Percentiles rank a stretch among this genome's conserved stretches.
phyloP scores from a whole-genome alignment of 768 basidiomycete genomes.

The Trametes coccinea region DNA sequence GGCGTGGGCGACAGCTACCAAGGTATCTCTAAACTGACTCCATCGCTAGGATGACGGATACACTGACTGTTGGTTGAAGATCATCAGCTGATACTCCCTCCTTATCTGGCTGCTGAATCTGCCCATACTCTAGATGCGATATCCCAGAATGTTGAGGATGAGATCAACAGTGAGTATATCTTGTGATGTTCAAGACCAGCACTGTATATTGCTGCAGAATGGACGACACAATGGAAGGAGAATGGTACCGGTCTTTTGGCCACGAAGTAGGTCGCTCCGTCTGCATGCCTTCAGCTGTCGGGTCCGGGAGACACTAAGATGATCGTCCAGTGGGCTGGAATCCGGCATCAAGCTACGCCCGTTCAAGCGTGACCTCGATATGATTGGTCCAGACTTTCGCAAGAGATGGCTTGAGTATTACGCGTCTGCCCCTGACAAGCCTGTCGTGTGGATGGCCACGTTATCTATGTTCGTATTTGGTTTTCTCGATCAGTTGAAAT shows the following conservation, averaged over 20 bases:
- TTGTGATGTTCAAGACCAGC: too few species aligned
- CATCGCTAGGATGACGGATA: neutral
- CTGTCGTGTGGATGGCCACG: constrained; percentile 45
- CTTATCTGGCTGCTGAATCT: constrained; percentile 45
- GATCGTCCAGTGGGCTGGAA: constrained; percentile 45
- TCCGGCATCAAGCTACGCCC: constrained; percentile 61
- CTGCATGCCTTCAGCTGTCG: neutral
- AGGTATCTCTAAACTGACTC: constrained; percentile 6
- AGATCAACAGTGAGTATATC: constrained; percentile 40
- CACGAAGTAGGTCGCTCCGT: constrained; percentile 44
- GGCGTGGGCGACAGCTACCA: constrained; percentile 48
- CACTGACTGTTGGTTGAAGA: constrained; percentile 18
- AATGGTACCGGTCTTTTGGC: constrained; percentile 51
- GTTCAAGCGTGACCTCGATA: constrained; percentile 46
- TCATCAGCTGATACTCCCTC: constrained; percentile 32
- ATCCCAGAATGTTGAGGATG: constrained; percentile 41
- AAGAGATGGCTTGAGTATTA: constrained; percentile 53
- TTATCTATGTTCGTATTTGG: constrained; percentile 38
- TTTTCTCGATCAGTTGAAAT: neutral
- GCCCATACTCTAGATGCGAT: constrained; percentile 51
- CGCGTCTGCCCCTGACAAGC: constrained; percentile 52
- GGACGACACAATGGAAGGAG: constrained; percentile 35
- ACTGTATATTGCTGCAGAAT: constrained; percentile 26
- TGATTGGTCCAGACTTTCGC: constrained; percentile 49
- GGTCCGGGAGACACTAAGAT: neutral